Evolutionary conservation across 768 basidiomycete genomes (phyloP), one percentile per base, ranked within the genome.

Genomic region (Crassisporium funariophilum): DNA sequence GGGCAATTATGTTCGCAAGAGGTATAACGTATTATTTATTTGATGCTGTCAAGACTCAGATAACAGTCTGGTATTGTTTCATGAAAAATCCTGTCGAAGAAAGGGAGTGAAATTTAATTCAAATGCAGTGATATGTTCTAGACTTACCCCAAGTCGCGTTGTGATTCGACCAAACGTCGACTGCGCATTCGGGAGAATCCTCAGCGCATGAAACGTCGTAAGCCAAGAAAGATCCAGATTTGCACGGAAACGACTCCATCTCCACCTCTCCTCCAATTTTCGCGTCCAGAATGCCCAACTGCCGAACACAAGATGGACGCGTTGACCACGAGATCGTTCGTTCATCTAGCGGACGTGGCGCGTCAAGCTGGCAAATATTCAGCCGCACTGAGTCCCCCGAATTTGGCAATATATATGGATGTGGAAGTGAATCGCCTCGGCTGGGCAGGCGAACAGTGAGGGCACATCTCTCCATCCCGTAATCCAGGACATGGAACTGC

Each of bases 101-200:
- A 17, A 19, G 23, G 13, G 31, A 3, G 20, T 34, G 47, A 34
- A 49, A 9, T 29, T 24, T 19, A 39, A 10, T 17, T 21, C 9
- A 20, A 2, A 39, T 44, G 40, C 5, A 29, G 6, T 33, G 44
- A 17, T 12, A 16, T 23, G 19, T 41, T 19, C 22, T 16, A 21
- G 9, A 51, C 63, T 41, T 27, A 64, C 63, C 63, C 63, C 60
- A 64, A 11, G 63, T 64, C 35, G 52, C 50, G 44, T 64, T 62
- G 6, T 64, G 63, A 46, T 64, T 64, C 9, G 63, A 56, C 63
- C 63, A 64, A 19, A 64, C 57, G 39, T 64, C 61, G 11, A 64
- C 49, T 20, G 55, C 49, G 34, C 63, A 64, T 11, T 50, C 49
- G 15, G 43, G 44, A 23, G 52, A 54, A 11, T 47, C 48, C 17